phyloP scores from a whole-genome alignment of 2,329 filamentous ascomycete genomes.

The Metarhizium humberi region DNA sequence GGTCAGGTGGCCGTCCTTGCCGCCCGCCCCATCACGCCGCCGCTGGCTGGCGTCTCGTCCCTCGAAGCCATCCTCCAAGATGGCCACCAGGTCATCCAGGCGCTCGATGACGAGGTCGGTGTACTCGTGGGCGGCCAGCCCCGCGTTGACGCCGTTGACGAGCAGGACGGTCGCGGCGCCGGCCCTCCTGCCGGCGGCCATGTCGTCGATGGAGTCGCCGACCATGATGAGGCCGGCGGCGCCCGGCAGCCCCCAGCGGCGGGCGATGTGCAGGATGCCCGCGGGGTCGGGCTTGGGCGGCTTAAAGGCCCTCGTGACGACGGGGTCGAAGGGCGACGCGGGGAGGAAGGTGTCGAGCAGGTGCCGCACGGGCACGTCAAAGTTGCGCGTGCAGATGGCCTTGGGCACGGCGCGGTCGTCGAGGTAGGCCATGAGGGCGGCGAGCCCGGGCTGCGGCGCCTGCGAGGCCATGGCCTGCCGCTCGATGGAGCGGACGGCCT shows the following conservation, averaged over 20 bases:
- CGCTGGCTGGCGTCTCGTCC: constrained; percentile 28
- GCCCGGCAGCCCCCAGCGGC: constrained; percentile 55
- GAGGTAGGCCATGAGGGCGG: constrained; percentile 72
- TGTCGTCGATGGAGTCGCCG: constrained; percentile 83
- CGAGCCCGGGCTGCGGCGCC: constrained; percentile 71
- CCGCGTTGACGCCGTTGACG: constrained; percentile 68
- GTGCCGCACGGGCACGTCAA: constrained; percentile 68
- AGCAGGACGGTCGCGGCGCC: constrained; percentile 88
- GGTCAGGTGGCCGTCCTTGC: neutral
- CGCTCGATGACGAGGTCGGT: constrained; percentile 66
- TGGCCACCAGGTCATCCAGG: constrained; percentile 65
- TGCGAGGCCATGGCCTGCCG: constrained; percentile 71
- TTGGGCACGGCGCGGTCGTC: constrained; percentile 58
- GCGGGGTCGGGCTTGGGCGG: constrained; percentile 84
- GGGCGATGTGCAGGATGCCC: constrained; percentile 78
- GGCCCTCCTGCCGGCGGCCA: constrained; percentile 74
- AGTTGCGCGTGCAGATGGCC: constrained; percentile 91
- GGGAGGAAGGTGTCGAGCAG: constrained; percentile 67
- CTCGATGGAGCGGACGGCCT: constrained; percentile 71
- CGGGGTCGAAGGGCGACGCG: constrained; percentile 59
- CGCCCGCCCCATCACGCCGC: neutral
- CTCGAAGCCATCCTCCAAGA: constrained; percentile 68
- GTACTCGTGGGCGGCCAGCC: constrained; percentile 60
- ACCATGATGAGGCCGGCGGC: constrained; percentile 52
- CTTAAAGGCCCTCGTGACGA: constrained; percentile 74